Conservation (phyloP, 169 alveolate genomes). For the Plasmodium knowlesi region DNA sequence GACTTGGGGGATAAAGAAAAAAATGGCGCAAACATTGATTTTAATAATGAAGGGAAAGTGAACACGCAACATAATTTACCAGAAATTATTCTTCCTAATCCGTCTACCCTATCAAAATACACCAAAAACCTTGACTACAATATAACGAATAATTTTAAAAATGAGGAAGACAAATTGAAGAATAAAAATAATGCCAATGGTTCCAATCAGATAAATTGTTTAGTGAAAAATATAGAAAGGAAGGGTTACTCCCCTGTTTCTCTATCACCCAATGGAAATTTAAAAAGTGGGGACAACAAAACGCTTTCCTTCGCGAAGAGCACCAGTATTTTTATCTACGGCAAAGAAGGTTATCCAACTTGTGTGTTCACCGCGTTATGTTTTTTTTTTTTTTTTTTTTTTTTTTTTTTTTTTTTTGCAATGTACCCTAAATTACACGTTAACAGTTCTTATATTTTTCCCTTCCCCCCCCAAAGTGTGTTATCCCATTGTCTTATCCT, state of each 20-base stretch:
- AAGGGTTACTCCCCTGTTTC: neutral
- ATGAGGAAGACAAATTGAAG: constrained; percentile 11
- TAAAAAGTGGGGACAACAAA: constrained; percentile 14
- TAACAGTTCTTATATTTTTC: neutral
- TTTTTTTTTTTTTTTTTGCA: no score
- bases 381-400: no score
- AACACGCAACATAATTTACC: neutral
- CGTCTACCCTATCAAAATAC: neutral
- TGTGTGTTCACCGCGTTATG: neutral
- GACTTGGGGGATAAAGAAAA: neutral
- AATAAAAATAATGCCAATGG: neutral
- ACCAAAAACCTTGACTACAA: constrained; percentile 16
- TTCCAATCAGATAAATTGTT: neutral
- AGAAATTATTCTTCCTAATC: neutral
- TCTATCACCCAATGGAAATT: neutral
- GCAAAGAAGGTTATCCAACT: neutral
- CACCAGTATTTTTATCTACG: constrained; percentile 20
- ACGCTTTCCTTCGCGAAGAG: constrained; percentile 38
- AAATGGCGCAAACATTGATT: neutral
- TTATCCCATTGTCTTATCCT: neutral
- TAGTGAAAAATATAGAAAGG: neutral
- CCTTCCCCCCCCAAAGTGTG: neutral
- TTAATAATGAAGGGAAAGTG: neutral
- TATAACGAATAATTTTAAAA: constrained; percentile 28
- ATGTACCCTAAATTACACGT: no score